Conservation (phyloP, 163 green algal genomes). For the Scenedesmus sp. region DNA sequence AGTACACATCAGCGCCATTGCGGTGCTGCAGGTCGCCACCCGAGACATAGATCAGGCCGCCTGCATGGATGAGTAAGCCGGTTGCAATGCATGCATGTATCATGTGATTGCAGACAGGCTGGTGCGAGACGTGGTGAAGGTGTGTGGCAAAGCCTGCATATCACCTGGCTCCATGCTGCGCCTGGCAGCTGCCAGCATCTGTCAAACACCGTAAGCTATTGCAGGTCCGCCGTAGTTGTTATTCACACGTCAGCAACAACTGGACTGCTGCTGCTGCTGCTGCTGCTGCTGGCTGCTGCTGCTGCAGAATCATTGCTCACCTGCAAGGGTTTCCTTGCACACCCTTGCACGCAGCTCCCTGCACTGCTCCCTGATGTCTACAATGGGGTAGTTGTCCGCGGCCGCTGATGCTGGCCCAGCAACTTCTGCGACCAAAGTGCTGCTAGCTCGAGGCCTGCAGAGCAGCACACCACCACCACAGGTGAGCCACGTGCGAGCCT, state of each 20-base stretch:
- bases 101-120: too few species aligned
- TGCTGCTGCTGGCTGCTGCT: slow-evolving; percentile 14
- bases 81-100: too few species aligned
- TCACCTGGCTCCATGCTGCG: too few species aligned
- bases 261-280: neutral
- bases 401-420: neutral
- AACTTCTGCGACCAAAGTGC: neutral
- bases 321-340: slow-evolving; percentile 36
- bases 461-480: neutral
- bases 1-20: slow-evolving; percentile 51
- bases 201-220: too few species aligned
- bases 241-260: neutral
- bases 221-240: neutral
- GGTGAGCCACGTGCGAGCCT: neutral
- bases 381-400: neutral
- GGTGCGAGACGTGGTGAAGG: too few species aligned
- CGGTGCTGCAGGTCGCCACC: slow-evolving; percentile 43
- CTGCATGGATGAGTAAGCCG: slow-evolving; percentile 1
- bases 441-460: neutral
- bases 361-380: slow-evolving; percentile 40
- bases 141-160: too few species aligned
- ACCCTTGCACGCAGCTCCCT: slow-evolving; percentile 41
- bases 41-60: slow-evolving; percentile 40
- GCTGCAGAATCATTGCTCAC: neutral
- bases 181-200: too few species aligned